phyloP scores from a whole-genome alignment of 2,329 filamentous ascomycete species.

The Atkinsonella hypoxylon region DNA sequence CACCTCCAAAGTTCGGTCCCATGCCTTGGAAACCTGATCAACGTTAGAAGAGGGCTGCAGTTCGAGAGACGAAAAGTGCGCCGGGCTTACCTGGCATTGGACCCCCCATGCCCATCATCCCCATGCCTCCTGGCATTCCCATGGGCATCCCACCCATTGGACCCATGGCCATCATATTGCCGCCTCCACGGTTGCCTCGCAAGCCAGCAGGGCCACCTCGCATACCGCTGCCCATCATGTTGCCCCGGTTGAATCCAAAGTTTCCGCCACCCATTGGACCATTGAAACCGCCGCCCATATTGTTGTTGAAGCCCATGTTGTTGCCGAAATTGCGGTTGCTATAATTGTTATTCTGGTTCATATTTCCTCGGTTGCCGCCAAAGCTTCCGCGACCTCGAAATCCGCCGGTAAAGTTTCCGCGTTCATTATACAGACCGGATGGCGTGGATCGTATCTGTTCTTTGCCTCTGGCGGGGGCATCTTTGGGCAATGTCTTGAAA shows the following conservation, averaged over 20 bases:
- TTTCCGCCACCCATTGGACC: slow-evolving; percentile 40
- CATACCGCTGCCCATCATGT: slow-evolving; percentile 30
- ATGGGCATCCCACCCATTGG: slow-evolving; percentile 36
- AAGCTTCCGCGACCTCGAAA: slow-evolving; percentile 40
- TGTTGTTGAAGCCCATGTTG: slow-evolving; percentile 35
- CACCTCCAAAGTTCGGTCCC: slow-evolving; percentile 59
- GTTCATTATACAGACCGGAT: slow-evolving; percentile 35
- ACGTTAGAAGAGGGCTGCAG: slow-evolving; percentile 11
- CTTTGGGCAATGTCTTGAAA: slow-evolving; percentile 84
- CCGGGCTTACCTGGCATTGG: slow-evolving; percentile 26
- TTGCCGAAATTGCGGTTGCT: slow-evolving; percentile 28
- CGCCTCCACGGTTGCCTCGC: slow-evolving; percentile 36
- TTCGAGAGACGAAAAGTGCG: neutral
- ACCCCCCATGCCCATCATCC: slow-evolving; percentile 37
- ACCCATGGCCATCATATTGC: slow-evolving; percentile 38
- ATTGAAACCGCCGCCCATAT: slow-evolving; percentile 35
- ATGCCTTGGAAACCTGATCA: slow-evolving; percentile 52
- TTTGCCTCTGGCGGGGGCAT: slow-evolving; percentile 54
- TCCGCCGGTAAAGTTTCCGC: slow-evolving; percentile 34
- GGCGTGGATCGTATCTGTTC: slow-evolving; percentile 45
- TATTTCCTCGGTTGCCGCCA: slow-evolving; percentile 32
- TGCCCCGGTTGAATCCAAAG: slow-evolving; percentile 35
- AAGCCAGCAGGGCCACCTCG: slow-evolving; percentile 36
- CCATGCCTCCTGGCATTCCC: slow-evolving; percentile 49
- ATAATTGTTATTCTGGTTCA: slow-evolving; percentile 24